Evolutionary conservation across 345 rosid species (phyloP).

Genomic region (Rhodomyrtus tomentosa): DNA sequence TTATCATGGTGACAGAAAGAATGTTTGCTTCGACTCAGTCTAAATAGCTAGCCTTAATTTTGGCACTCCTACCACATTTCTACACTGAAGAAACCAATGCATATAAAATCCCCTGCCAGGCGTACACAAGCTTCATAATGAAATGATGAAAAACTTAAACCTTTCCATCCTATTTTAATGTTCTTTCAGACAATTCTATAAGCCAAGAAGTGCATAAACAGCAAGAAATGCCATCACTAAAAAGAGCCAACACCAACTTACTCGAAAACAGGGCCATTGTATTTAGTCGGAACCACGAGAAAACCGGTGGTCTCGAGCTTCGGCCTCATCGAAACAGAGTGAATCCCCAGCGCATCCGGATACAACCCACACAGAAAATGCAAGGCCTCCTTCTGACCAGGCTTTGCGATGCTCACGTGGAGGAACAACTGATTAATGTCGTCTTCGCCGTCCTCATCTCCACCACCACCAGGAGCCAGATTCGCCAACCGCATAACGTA

Average conservation of each 20-base stretch:
- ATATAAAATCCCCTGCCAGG: background rate
- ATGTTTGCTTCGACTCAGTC: background rate
- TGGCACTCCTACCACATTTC: background rate
- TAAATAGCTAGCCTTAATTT: background rate
- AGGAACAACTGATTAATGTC: slow-evolving; percentile 76
- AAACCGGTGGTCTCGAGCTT: slow-evolving; percentile 28
- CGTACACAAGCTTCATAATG: background rate
- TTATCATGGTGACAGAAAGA: background rate
- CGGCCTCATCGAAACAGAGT: slow-evolving; percentile 73
- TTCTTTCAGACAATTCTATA: background rate
- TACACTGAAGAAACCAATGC: background rate
- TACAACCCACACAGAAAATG: slow-evolving; percentile 85
- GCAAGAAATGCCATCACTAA: background rate
- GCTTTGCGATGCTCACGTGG: slow-evolving; percentile 76
- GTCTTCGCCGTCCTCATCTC: slow-evolving; percentile 36
- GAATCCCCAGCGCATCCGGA: slow-evolving; percentile 89
- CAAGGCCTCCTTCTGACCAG: slow-evolving; percentile 45
- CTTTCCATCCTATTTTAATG: background rate
- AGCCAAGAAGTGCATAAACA: background rate
- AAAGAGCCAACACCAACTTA: slow-evolving; percentile 10
- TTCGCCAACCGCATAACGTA: slow-evolving; percentile 57
- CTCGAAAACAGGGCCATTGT: slow-evolving; percentile 76
- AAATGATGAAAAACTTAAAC: background rate
- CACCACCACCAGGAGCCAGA: slow-evolving; percentile 23
- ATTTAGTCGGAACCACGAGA: slow-evolving; percentile 31